A percentile compares a stretch with the other conserved stretches of the same genome.
Conservation (phyloP, 2,329 filamentous ascomycete genomes). For the Stenocarpella maydis region DNA sequence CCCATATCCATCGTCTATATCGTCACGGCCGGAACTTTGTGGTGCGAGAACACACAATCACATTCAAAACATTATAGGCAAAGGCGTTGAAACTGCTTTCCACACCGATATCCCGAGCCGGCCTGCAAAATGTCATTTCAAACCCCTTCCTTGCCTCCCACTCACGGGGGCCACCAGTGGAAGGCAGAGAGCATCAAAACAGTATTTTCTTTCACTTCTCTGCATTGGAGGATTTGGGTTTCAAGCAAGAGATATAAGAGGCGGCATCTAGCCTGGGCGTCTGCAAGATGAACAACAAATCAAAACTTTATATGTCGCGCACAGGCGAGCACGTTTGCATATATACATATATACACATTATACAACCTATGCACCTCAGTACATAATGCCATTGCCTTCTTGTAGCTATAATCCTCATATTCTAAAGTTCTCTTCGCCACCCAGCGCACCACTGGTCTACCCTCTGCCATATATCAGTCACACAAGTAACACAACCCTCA, state of each 20-base stretch:
- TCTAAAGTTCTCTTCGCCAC: constrained; percentile 12
- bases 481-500: not conserved
- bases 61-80: constrained; percentile 17
- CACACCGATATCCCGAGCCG: constrained; percentile 25
- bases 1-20: constrained; percentile 8
- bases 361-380: constrained; percentile 16
- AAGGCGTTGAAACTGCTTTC: constrained; percentile 24
- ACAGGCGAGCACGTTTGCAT: constrained; percentile 14
- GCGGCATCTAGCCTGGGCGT: not conserved
- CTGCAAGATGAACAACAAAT: not conserved
- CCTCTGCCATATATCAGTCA: not conserved
- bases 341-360: constrained; percentile 1
- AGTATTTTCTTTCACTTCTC: not conserved
- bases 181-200: constrained; percentile 11
- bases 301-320: not conserved
- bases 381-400: constrained; percentile 13
- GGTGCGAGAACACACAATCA: constrained; percentile 16
- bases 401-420: constrained; percentile 26
- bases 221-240: constrained; percentile 9
- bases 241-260: not conserved
- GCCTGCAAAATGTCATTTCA: constrained; percentile 20
- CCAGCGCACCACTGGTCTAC: not conserved
- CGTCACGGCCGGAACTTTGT: constrained; percentile 23
- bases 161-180: not conserved
- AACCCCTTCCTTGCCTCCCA: not conserved